A percentile compares a stretch with the other conserved stretches of the same genome.
Evolutionary conservation across 1,284 basidiomycete species (phyloP).

Genomic region (Phellopilus nigrolimitatus): DNA sequence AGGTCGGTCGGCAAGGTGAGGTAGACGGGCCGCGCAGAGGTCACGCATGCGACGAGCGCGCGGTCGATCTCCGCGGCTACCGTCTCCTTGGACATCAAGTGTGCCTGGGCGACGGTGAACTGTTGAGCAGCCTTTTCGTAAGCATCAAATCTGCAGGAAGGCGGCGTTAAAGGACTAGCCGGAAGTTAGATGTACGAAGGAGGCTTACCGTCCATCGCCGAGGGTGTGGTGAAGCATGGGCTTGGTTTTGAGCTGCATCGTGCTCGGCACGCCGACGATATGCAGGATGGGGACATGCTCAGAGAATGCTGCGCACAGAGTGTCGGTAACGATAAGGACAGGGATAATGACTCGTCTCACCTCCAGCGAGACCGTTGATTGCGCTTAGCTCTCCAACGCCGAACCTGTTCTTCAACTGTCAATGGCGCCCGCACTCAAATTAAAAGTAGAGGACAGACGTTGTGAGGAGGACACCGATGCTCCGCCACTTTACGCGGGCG

Average conservation of each 20-base stretch:
- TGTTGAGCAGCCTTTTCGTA: conserved; percentile 76
- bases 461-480: conserved; percentile 72
- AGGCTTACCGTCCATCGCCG: conserved; percentile 66
- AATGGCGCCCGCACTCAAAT: neutral
- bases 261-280: conserved; percentile 84
- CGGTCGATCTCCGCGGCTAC: conserved; percentile 78
- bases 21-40: conserved; percentile 75
- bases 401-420: conserved; percentile 50
- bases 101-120: conserved; percentile 69
- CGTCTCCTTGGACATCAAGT: conserved; percentile 43
- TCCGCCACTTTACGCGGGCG: conserved; percentile 74
- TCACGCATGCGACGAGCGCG: conserved; percentile 71
- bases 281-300: conserved; percentile 93
- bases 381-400: conserved; percentile 89
- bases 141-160: conserved; percentile 57
- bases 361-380: conserved; percentile 75
- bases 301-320: conserved; percentile 64
- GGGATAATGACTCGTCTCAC: conserved; percentile 29
- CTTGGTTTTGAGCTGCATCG: conserved; percentile 61
- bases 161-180: conserved; percentile 9
- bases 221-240: conserved; percentile 83
- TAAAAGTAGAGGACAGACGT: conserved; percentile 42
- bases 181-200: neutral
- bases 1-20: conserved; percentile 85
- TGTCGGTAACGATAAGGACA: too few species aligned